A percentile compares a stretch with the other conserved stretches of the same genome.
Conservation (phyloP, 2,329 filamentous ascomycete genomes). For the Trichoderma sp. region DNA sequence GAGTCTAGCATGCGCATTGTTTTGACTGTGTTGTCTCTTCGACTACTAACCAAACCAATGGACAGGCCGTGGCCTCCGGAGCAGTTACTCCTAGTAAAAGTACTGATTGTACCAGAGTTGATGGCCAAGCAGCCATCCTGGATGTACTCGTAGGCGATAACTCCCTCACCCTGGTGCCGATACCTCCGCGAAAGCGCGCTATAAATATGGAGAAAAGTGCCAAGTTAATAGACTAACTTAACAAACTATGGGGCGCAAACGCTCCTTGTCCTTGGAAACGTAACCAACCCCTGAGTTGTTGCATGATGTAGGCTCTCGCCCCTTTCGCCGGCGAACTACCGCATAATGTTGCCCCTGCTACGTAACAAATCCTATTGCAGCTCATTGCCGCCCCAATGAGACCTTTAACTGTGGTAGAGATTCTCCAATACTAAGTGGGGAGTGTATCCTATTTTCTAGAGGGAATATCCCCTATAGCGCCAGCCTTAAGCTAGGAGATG, state of each 20-base stretch:
- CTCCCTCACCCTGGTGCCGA: neutral
- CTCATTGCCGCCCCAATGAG: neutral
- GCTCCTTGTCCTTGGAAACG: neutral
- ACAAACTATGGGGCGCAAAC: neutral
- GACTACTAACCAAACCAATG: neutral
- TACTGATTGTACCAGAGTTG: neutral
- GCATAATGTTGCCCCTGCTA: neutral
- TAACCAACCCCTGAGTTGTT: neutral
- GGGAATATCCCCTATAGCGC: neutral
- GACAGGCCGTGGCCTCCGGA: neutral
- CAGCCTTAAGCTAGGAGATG: neutral
- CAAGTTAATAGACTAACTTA: neutral
- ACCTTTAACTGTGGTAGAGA: neutral
- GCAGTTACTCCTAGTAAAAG: neutral
- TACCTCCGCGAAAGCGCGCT: neutral
- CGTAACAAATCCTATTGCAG: neutral
- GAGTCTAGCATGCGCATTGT: neutral
- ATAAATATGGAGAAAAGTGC: neutral
- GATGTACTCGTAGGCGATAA: neutral
- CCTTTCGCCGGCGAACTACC: neutral
- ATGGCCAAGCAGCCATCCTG: neutral
- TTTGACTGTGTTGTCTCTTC: neutral
- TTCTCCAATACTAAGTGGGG: neutral
- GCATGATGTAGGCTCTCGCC: neutral
- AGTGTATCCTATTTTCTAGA: neutral